Conservation (phyloP, 2,329 filamentous ascomycete species). For the Ceratocystis lukuohia region DNA sequence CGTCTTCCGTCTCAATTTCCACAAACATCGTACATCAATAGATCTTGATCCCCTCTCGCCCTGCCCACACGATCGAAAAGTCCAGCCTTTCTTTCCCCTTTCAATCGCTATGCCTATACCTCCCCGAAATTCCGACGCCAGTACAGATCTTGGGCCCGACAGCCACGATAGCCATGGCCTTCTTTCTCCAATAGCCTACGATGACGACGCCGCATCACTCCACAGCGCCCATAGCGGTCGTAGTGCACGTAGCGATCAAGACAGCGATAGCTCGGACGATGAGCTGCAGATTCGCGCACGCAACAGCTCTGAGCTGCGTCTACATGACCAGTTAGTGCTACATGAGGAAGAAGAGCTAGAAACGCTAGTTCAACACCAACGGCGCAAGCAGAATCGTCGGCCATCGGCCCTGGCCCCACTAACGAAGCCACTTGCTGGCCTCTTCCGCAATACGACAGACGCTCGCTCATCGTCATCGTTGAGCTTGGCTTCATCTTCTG, state of each 20-base stretch:
- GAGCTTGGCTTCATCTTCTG: background rate
- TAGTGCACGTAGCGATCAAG: constrained; percentile 59
- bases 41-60: background rate
- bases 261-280: constrained; percentile 65
- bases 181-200: constrained; percentile 51
- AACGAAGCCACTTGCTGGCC: constrained; percentile 32
- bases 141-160: background rate
- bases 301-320: constrained; percentile 55
- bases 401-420: constrained; percentile 36
- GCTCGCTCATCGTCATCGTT: background rate
- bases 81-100: background rate
- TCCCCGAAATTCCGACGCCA: background rate
- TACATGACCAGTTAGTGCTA: constrained; percentile 56
- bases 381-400: constrained; percentile 35
- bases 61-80: background rate
- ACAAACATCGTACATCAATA: background rate
- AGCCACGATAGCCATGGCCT: constrained; percentile 26
- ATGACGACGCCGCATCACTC: constrained; percentile 55
- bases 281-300: constrained; percentile 51
- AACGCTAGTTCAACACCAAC: constrained; percentile 37
- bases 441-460: background rate
- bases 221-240: constrained; percentile 34
- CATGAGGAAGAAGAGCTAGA: constrained; percentile 64
- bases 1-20: background rate
- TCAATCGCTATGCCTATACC: background rate